Evolutionary conservation across 108 stramenopile species (phyloP).

Genomic region (Craspedostauros australis): DNA sequence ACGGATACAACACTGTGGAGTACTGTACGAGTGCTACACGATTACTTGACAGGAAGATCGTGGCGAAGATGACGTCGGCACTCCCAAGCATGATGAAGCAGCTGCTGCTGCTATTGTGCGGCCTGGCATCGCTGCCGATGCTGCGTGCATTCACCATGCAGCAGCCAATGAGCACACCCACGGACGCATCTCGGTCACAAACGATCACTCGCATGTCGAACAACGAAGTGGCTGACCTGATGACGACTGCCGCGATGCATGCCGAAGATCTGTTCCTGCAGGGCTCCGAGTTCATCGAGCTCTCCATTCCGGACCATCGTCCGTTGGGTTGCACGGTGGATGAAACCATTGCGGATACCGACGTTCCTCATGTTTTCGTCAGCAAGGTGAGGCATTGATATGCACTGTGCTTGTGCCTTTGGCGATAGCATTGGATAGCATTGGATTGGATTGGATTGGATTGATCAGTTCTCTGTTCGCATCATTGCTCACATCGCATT

Average conservation of each 20-base stretch:
- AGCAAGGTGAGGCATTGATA: conserved; percentile 39
- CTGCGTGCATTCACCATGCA: background rate
- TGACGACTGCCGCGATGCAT: background rate
- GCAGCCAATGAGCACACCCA: background rate
- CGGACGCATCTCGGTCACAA: background rate
- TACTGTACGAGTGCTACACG: too few species aligned
- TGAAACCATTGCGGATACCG: conserved; percentile 54
- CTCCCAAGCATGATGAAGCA: too few species aligned
- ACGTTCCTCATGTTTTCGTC: conserved; percentile 62
- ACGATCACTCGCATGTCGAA: conserved; percentile 1
- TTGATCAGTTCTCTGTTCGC: background rate
- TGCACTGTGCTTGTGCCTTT: background rate
- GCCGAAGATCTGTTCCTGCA: conserved; percentile 5
- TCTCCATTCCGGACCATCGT: conserved; percentile 40
- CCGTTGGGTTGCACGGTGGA: conserved; percentile 76
- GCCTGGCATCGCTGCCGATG: too few species aligned
- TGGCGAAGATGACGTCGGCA: too few species aligned
- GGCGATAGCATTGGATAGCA: background rate
- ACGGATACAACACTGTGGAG: background rate
- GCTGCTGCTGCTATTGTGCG: too few species aligned
- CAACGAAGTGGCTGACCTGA: background rate
- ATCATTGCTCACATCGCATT: too few species aligned
- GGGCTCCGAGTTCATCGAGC: conserved; percentile 28
- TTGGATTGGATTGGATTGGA: background rate
- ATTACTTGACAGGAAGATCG: background rate